phyloP scores from a whole-genome alignment of 495 filamentous ascomycete genomes.

The Hypoxylon fragiforme region DNA sequence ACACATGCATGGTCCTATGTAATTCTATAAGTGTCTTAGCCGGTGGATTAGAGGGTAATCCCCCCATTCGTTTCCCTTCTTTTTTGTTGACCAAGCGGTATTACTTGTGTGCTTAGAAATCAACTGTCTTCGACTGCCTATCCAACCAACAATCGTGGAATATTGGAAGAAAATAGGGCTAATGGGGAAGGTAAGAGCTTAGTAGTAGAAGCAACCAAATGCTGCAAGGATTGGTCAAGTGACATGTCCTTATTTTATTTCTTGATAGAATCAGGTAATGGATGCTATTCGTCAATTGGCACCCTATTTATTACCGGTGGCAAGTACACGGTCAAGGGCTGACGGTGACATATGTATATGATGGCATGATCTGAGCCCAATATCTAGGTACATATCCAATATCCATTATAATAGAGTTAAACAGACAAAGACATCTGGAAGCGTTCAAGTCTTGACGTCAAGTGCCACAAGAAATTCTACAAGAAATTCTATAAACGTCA shows the following conservation, averaged over 20 bases:
- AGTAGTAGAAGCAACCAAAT: too few species aligned
- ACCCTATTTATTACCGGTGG: constrained; percentile 5
- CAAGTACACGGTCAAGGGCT: constrained; percentile 14
- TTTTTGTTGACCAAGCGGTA: constrained; percentile 9
- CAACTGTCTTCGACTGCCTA: background rate
- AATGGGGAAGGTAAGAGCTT: background rate
- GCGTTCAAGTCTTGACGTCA: constrained; percentile 28
- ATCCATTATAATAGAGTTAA: background rate
- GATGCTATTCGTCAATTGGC: background rate
- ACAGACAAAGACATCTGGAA: too few species aligned
- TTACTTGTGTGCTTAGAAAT: constrained; percentile 26
- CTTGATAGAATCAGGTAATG: constrained; percentile 28
- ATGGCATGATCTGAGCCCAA: constrained; percentile 23
- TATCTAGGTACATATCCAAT: background rate
- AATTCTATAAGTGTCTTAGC: background rate
- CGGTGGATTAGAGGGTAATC: background rate
- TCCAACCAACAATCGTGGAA: constrained; percentile 1
- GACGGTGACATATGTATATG: constrained; percentile 26
- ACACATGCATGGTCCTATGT: too few species aligned
- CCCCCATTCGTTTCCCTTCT: constrained; percentile 8
- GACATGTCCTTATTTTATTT: constrained; percentile 10
- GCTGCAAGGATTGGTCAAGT: constrained; percentile 12
- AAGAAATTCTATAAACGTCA: too few species aligned
- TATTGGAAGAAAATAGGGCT: constrained; percentile 1
- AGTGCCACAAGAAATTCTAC: too few species aligned